These are phyloP conservation scores for Microstegium vimineum DNA, from an alignment of 176 grass and related monocot genomes.

Conservation along the genomic window DNA sequence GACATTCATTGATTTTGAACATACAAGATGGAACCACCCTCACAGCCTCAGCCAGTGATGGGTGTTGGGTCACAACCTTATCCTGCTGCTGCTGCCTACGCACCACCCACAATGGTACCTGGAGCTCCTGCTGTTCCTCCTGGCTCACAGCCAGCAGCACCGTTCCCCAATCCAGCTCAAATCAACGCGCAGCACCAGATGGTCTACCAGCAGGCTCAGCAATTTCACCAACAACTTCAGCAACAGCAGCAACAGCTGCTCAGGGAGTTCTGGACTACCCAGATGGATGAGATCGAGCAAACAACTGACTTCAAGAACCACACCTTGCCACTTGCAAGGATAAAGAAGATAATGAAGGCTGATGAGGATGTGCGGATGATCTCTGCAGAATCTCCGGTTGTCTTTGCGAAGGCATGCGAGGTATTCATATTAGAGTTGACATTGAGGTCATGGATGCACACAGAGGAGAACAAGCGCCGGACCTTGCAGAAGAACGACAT, in stretches of 20 bases:
- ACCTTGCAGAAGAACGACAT: neutral
- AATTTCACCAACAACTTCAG: neutral
- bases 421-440: neutral
- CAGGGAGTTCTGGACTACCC: neutral
- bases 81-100: slow-evolving; percentile 32
- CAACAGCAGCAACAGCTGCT: neutral
- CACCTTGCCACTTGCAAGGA: neutral
- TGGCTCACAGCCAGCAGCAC: neutral
- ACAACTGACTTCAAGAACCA: neutral
- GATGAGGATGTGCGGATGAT: neutral
- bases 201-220: neutral
- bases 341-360: neutral
- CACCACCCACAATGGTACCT: slow-evolving; percentile 28
- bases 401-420: neutral
- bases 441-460: neutral
- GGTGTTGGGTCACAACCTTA: slow-evolving; percentile 52
- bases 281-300: neutral
- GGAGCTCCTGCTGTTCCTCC: neutral
- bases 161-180: neutral
- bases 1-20: neutral
- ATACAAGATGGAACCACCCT: neutral
- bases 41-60: neutral
- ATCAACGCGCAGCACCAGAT: neutral
- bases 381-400: neutral
- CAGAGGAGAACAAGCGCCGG: neutral